Evolutionary conservation across 1,139 yeast genomes (phyloP).

Genomic region (Pichia sp.): DNA sequence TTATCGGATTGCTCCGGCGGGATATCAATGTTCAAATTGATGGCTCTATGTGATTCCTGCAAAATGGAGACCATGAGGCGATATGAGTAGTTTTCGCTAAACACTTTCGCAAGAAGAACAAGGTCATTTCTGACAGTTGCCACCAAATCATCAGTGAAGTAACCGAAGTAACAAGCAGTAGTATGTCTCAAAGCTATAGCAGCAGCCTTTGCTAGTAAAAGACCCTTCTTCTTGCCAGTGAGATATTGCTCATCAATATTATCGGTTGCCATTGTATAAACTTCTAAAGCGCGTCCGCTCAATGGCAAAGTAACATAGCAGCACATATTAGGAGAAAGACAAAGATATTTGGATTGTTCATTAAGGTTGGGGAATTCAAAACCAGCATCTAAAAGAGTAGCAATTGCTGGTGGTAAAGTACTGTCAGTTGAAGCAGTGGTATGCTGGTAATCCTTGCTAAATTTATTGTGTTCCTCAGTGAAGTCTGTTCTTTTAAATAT

Average conservation of each 20-base stretch:
- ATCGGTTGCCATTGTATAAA: conserved; percentile 23
- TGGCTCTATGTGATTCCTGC: conserved; percentile 61
- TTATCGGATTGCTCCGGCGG: conserved; percentile 65
- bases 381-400: conserved; percentile 52
- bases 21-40: conserved; percentile 62
- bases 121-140: conserved; percentile 46
- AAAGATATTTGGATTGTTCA: conserved; percentile 32
- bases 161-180: conserved; percentile 55
- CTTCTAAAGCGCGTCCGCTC: conserved; percentile 20
- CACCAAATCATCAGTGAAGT: conserved; percentile 61
- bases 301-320: conserved; percentile 36
- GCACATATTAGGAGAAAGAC: conserved; percentile 53
- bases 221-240: conserved; percentile 24
- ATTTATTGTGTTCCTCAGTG: conserved; percentile 20
- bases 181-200: conserved; percentile 64
- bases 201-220: conserved; percentile 40
- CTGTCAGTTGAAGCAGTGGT: neutral
- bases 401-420: conserved; percentile 30
- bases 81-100: conserved; percentile 27
- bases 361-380: conserved; percentile 37
- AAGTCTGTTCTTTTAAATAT: conserved; percentile 34
- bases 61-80: conserved; percentile 40
- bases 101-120: conserved; percentile 24
- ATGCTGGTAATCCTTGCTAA: conserved; percentile 2
- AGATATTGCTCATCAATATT: conserved; percentile 23